Evolutionary conservation across 345 rosid species (phyloP).

Genomic region (Corchorus olitorius): DNA sequence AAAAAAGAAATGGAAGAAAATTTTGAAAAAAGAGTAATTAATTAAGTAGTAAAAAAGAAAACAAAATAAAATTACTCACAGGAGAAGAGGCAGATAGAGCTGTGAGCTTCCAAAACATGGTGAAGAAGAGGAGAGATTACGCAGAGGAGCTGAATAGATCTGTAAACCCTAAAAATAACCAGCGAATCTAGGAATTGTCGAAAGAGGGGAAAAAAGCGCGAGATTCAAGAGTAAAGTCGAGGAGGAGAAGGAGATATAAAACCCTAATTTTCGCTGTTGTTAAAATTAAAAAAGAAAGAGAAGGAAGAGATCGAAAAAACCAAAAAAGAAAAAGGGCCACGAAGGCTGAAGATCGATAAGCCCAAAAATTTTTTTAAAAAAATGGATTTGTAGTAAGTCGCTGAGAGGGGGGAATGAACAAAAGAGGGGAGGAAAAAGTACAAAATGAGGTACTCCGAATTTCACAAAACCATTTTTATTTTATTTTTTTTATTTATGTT

Average conservation of each 20-base stretch:
- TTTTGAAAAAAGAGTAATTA: background rate
- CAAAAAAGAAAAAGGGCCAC: background rate
- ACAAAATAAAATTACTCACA: conserved; percentile 48
- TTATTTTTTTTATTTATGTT: no score
- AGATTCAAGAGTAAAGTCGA: conserved; percentile 42
- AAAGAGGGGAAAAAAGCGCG: conserved; percentile 25
- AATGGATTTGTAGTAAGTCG: conserved; percentile 14
- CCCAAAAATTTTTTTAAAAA: background rate
- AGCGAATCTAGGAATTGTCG: conserved; percentile 42
- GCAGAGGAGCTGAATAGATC: conserved; percentile 53
- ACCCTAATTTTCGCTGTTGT: conserved; percentile 14
- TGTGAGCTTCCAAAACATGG: conserved; percentile 98
- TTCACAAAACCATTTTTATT: conserved; percentile 22
- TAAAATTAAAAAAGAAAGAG: background rate
- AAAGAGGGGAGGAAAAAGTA: conserved; percentile 24
- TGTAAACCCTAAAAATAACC: conserved; percentile 44
- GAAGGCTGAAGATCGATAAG: conserved; percentile 4
- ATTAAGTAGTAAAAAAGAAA: background rate
- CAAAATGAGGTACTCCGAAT: conserved; percentile 32
- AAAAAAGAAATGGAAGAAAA: background rate
- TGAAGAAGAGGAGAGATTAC: conserved; percentile 22
- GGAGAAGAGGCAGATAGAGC: conserved; percentile 89
- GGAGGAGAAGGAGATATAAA: background rate
- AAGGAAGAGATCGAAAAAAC: background rate
- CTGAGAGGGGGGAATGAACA: conserved; percentile 12